Conservation (phyloP, 768 basidiomycete species). For the Peribolospora baueri region DNA sequence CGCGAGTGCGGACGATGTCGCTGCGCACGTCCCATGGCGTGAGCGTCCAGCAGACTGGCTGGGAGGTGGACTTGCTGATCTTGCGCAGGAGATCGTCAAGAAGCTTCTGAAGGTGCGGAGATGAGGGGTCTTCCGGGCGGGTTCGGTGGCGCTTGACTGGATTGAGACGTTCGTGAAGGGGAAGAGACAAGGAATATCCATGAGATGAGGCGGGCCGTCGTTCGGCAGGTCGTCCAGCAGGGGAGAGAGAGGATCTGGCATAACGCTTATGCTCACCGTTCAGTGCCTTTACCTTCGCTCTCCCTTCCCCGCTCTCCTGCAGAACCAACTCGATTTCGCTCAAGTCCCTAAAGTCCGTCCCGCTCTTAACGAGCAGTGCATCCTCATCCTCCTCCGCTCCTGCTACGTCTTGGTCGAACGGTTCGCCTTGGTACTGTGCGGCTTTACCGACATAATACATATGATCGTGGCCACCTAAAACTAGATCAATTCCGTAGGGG, state of each 20-base stretch:
- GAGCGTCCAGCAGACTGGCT: slow-evolving; percentile 47
- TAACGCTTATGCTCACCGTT: background rate
- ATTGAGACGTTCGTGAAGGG: slow-evolving; percentile 1
- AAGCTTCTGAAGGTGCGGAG: slow-evolving; percentile 31
- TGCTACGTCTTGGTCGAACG: no score
- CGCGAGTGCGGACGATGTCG: slow-evolving; percentile 40
- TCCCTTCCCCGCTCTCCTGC: slow-evolving; percentile 6
- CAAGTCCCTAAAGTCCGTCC: slow-evolving; percentile 19
- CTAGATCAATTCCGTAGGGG: no score
- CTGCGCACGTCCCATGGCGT: slow-evolving; percentile 49
- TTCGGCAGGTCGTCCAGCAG: no score
- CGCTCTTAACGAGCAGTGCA: slow-evolving; percentile 16
- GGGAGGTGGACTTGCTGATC: slow-evolving; percentile 43
- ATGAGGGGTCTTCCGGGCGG: slow-evolving; percentile 35
- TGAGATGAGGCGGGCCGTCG: no score
- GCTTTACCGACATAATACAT: no score
- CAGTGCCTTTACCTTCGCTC: slow-evolving; percentile 7
- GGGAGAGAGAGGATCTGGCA: slow-evolving; percentile 5
- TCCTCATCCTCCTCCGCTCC: no score
- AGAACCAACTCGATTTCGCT: slow-evolving; percentile 16
- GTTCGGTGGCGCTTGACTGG: slow-evolving; percentile 43
- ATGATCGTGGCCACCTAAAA: no score
- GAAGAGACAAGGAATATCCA: no score
- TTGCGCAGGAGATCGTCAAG: slow-evolving; percentile 40
- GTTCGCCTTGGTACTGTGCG: no score